phyloP scores from a whole-genome alignment of 306 rosid genomes.

The Trifolium pratense region DNA sequence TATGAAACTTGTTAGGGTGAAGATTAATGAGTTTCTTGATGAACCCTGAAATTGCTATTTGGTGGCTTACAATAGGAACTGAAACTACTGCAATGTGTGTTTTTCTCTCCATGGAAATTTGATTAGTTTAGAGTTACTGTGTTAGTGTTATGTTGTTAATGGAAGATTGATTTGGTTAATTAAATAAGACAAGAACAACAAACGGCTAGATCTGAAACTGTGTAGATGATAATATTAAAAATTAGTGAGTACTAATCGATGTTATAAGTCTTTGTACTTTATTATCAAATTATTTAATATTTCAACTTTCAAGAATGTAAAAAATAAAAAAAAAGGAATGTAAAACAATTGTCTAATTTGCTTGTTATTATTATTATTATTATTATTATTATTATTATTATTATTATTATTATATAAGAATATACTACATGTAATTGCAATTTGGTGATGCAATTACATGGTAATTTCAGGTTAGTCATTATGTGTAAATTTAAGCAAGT shows the following conservation, averaged over 20 bases:
- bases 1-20: conserved; percentile 11
- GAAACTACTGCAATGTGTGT: conserved; percentile 29
- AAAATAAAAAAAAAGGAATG: no score
- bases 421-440: no score
- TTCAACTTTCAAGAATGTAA: no score
- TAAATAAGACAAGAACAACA: not conserved
- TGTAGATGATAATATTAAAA: not conserved
- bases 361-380: no score
- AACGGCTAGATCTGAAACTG: not conserved
- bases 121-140: not conserved
- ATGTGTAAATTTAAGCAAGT: no score
- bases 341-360: no score
- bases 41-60: conserved; percentile 2
- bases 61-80: conserved; percentile 29
- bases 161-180: conserved; percentile 2
- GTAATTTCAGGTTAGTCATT: no score
- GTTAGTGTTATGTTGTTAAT: conserved; percentile 13
- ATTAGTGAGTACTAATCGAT: not conserved
- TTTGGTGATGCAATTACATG: no score
- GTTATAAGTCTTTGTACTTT: no score
- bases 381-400: no score
- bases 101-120: conserved; percentile 22
- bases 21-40: conserved; percentile 31
- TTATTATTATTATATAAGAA: no score
- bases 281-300: no score